Conservation (phyloP, 2,329 filamentous ascomycete species). For the Pseudohalonectria lignicola region DNA sequence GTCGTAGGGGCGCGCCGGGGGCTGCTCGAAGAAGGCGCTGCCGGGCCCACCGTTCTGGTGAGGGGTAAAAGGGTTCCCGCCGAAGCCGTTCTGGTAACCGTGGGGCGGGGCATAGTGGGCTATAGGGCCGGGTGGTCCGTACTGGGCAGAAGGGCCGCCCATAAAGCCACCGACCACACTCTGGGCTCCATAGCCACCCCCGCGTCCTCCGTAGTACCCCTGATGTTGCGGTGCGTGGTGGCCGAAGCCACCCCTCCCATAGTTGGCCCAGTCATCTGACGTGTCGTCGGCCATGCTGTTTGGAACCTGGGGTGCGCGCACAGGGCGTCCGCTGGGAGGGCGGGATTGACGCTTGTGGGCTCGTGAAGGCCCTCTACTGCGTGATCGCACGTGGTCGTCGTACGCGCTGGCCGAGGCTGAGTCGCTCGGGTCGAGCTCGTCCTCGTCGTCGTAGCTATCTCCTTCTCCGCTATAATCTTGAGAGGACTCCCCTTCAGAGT, state of each 20-base stretch:
- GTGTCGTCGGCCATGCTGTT: slow-evolving; percentile 56
- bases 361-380: slow-evolving; percentile 20
- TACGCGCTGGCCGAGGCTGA: slow-evolving; percentile 39
- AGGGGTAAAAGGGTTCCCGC: slow-evolving; percentile 31
- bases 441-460: slow-evolving; percentile 23
- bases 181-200: slow-evolving; percentile 22
- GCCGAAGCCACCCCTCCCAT: slow-evolving; percentile 17
- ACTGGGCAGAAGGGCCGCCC: too few relatives aligned
- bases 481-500: not conserved
- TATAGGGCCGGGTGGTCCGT: slow-evolving; percentile 26
- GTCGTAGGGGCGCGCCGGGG: slow-evolving; percentile 31
- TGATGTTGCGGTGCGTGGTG: slow-evolving; percentile 17
- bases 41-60: slow-evolving; percentile 20
- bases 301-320: slow-evolving; percentile 30
- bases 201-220: slow-evolving; percentile 16
- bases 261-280: slow-evolving; percentile 47
- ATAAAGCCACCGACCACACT: slow-evolving; percentile 37
- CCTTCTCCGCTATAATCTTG: slow-evolving; percentile 23
- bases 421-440: slow-evolving; percentile 45
- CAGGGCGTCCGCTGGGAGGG: slow-evolving; percentile 3
- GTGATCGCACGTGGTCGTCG: slow-evolving; percentile 2
- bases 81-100: slow-evolving; percentile 19
- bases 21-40: slow-evolving; percentile 29
- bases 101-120: slow-evolving; percentile 27
- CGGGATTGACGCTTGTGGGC: slow-evolving; percentile 19